Conservation (phyloP, 179 eudicot genomes). For the Patellifolia procumbens region DNA sequence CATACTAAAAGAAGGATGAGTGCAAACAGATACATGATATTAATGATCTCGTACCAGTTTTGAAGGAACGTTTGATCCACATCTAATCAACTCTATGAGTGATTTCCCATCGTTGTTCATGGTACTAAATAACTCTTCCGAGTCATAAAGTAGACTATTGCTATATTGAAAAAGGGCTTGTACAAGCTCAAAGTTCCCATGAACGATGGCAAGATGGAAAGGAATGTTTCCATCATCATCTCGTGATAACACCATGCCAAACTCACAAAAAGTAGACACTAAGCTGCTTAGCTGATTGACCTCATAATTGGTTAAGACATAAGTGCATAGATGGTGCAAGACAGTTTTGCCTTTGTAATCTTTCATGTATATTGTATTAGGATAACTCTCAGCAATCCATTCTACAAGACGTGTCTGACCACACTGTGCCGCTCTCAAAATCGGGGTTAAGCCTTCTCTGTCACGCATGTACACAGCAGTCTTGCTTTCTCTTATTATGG, state of each 20-base stretch:
- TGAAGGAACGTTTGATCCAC: not conserved
- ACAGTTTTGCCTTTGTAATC: not conserved
- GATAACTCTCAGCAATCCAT: accelerated
- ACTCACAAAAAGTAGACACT: not conserved
- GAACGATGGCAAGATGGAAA: not conserved
- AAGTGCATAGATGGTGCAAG: not conserved
- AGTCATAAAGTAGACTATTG: not conserved
- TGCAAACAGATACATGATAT: not conserved
- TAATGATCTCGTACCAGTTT: not conserved
- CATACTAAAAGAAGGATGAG: not conserved
- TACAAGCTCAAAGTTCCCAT: not conserved
- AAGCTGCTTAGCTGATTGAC: too few relatives aligned
- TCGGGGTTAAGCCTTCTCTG: conserved; percentile 13
- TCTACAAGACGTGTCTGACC: not conserved
- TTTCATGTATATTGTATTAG: not conserved
- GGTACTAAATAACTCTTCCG: not conserved
- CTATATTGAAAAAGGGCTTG: not conserved
- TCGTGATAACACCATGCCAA: not conserved
- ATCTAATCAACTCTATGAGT: not conserved
- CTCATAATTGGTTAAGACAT: not conserved
- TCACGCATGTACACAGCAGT: not conserved
- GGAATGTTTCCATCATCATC: conserved; percentile 6
- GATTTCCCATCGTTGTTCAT: not conserved
- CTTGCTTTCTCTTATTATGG: not conserved
- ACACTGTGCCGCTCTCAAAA: conserved; percentile 7